Evolutionary conservation across 176 grass and related monocot genomes (phyloP), one percentile per base, ranked within the genome.

Genomic region (Aechmea fasciata): DNA sequence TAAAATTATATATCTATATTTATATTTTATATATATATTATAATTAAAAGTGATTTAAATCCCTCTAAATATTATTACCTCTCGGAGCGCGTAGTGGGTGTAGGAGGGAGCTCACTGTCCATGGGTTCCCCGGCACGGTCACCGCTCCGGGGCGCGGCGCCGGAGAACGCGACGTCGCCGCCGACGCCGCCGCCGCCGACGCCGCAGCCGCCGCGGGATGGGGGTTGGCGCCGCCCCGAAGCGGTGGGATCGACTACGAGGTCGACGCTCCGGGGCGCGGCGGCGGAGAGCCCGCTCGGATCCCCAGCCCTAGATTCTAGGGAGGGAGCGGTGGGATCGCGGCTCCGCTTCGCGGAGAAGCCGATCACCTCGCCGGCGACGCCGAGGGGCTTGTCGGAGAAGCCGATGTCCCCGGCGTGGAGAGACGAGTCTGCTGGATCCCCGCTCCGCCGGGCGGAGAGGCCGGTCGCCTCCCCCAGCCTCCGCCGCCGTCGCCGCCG

Each of bases 401-500:
- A 33, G 29, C 29, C 29, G 29, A 33, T 33, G 29, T 33, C 73
- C 26, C 50, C 47, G 49, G 55, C 68, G 47, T 20, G 29, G 2
- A 41, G 28, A 13, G 11, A 22, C 63, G 84, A 76, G 69, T 76
- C 48, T 47, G 64, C 41, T n/a, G 83, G 80, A 64, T 51, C 54
- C 12, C 80, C 73, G 19, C 74, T 78, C 10, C 84, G 66, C 65
- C 75, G 66, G 26, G 57, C 74, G 22, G 22, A 33, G 29, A 33
- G 5, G 29, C 3, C 29, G 29, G 5, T 33, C 29, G 5, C 75
- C 9, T 61, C 69, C 2, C 75, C 83, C n/a, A n/a, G 3, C 66
- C 84, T 24, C 88, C 76, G 0, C 70, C 78, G 3, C 83, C 83
- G 3, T 62, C 84, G 41, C 88, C 76, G 0, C 70, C 78, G 3